phyloP scores from a whole-genome alignment of 2,329 filamentous ascomycete genomes.

The Talaromyces sp. region DNA sequence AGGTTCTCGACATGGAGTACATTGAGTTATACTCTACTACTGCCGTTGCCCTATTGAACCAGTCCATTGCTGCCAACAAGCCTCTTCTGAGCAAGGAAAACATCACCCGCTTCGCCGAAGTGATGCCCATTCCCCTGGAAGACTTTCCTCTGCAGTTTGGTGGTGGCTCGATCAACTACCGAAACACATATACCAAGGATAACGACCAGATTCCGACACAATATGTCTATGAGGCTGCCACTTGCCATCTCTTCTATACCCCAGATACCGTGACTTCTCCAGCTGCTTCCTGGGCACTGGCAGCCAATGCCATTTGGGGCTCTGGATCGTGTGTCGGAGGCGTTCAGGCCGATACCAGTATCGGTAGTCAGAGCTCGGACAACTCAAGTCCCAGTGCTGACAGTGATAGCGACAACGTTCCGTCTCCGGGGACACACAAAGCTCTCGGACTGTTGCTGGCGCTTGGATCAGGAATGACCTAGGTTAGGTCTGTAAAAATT shows the following conservation, averaged over 20 bases:
- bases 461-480: not conserved
- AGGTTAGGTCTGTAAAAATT: not conserved
- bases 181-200: conserved; percentile 34
- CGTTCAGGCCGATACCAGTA: not conserved
- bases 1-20: conserved; percentile 8
- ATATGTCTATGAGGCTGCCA: conserved; percentile 53
- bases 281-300: conserved; percentile 44
- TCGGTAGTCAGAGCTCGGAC: not conserved
- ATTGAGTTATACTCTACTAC: conserved; percentile 16
- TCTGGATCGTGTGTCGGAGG: not conserved
- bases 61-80: not conserved
- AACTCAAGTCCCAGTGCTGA: not conserved
- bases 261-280: conserved; percentile 46
- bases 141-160: not conserved
- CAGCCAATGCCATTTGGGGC: conserved; percentile 21
- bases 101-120: conserved; percentile 1
- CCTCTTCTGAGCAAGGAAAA: not conserved
- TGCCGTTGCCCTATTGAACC: not conserved
- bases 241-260: conserved; percentile 55
- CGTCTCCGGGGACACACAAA: not conserved
- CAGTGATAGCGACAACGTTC: not conserved
- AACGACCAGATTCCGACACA: conserved; percentile 44
- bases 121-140: conserved; percentile 2
- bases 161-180: conserved; percentile 27
- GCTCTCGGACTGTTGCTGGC: not conserved